phyloP scores from a whole-genome alignment of 495 filamentous ascomycete species.

The Elasticomyces elasticus region DNA sequence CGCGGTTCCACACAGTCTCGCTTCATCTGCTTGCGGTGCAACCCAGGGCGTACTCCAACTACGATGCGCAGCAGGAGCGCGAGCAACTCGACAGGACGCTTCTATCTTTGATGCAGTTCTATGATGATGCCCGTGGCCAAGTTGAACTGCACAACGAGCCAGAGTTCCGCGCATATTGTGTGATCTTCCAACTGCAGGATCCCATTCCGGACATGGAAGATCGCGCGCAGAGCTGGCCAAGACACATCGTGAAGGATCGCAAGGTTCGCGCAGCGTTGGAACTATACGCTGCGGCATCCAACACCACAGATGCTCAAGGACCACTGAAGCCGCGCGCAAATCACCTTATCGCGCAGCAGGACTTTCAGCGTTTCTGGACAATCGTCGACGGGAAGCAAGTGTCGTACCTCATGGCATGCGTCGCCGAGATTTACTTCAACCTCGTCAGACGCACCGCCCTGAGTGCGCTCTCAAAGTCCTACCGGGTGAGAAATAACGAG shows the following conservation, averaged over 20 bases:
- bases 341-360: constrained; percentile 50
- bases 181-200: constrained; percentile 72
- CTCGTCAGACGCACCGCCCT: constrained; percentile 67
- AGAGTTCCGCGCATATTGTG: constrained; percentile 84
- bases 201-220: constrained; percentile 60
- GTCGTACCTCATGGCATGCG: constrained; percentile 87
- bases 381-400: constrained; percentile 58
- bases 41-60: constrained; percentile 54
- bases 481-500: constrained; percentile 42
- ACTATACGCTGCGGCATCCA: constrained; percentile 58
- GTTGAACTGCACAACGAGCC: constrained; percentile 59
- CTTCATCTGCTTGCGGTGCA: constrained; percentile 68
- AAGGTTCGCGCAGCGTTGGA: constrained; percentile 58
- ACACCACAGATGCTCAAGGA: constrained; percentile 52
- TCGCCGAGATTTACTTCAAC: constrained; percentile 85
- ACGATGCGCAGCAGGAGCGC: constrained; percentile 77
- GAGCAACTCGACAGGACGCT: constrained; percentile 87
- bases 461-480: constrained; percentile 53
- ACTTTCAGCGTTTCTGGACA: constrained; percentile 62
- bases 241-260: constrained; percentile 42
- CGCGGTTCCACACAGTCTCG: constrained; percentile 81
- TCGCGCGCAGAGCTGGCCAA: constrained; percentile 62
- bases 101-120: constrained; percentile 77
- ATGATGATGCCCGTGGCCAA: constrained; percentile 58
- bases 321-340: constrained; percentile 49